These are phyloP conservation scores for Terana coerulea DNA, from an alignment of 768 basidiomycete species.

Conservation along the genomic window DNA sequence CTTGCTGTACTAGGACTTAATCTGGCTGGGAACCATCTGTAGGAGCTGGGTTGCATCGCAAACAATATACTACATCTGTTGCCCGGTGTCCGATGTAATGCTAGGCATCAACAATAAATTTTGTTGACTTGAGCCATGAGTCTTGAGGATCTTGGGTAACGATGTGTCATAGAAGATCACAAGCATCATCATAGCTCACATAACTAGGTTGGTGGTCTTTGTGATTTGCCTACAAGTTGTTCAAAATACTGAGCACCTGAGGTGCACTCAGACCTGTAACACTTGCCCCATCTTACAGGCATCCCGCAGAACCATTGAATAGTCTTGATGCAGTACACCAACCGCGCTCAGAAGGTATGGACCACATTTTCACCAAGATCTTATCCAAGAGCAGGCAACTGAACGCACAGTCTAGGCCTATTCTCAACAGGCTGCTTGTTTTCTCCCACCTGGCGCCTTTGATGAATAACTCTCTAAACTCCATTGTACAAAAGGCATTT, in stretches of 20 bases:
- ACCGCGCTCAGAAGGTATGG: constrained; percentile 7
- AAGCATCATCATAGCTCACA: constrained; percentile 7
- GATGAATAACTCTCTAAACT: constrained; percentile 2
- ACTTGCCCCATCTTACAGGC: constrained; percentile 11
- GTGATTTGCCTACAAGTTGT: not conserved
- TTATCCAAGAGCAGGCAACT: constrained; percentile 2
- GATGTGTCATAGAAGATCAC: constrained; percentile 8
- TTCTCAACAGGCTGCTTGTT: not conserved
- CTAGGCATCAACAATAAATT: constrained; percentile 10
- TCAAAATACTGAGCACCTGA: constrained; percentile 5
- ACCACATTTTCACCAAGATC: not conserved
- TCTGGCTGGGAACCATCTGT: constrained; percentile 7
- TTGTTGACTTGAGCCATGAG: constrained; percentile 4
- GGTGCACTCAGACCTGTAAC: constrained; percentile 5
- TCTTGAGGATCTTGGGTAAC: not conserved
- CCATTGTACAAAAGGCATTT: not conserved
- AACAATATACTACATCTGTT: constrained; percentile 4
- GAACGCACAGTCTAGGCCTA: not conserved
- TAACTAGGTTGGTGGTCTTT: constrained; percentile 1
- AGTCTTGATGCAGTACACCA: constrained; percentile 6
- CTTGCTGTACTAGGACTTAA: not conserved
- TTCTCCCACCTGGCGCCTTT: not conserved
- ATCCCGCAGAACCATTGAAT: constrained; percentile 10
- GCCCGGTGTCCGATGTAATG: constrained; percentile 8
- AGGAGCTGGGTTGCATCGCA: constrained; percentile 8